These are phyloP conservation scores for Chlorophyllum brunneum DNA, from an alignment of 768 basidiomycete species.

Conservation along the genomic window DNA sequence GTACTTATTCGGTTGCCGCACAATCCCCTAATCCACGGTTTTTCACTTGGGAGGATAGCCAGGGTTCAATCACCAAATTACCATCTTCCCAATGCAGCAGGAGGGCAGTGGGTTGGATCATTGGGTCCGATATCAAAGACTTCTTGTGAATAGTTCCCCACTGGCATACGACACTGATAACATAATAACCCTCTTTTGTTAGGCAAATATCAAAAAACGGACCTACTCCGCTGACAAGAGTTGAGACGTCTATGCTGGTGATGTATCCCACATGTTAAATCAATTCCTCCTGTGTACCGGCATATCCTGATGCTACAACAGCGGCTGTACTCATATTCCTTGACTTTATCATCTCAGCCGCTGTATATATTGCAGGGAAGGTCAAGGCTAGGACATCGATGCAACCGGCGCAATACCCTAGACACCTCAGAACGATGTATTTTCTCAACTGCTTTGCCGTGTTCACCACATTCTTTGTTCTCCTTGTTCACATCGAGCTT, in stretches of 20 bases:
- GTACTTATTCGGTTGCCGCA: no score
- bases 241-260: background rate
- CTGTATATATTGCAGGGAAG: background rate
- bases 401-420: background rate
- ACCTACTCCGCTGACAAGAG: background rate
- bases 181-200: no score
- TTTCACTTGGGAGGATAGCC: no score
- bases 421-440: background rate
- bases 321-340: background rate
- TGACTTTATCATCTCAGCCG: background rate
- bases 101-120: background rate
- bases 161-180: no score
- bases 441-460: background rate
- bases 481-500: conserved; percentile 5
- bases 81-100: background rate
- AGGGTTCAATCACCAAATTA: no score
- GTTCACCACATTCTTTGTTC: conserved; percentile 1
- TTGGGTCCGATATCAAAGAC: background rate
- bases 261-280: conserved; percentile 1
- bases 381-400: background rate
- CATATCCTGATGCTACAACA: background rate
- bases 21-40: no score
- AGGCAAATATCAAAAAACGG: background rate
- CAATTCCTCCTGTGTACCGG: background rate
- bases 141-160: no score